Base-by-base conservation (phyloP, 768 basidiomycete species). In the Hysterangium stoloniferum region DNA sequence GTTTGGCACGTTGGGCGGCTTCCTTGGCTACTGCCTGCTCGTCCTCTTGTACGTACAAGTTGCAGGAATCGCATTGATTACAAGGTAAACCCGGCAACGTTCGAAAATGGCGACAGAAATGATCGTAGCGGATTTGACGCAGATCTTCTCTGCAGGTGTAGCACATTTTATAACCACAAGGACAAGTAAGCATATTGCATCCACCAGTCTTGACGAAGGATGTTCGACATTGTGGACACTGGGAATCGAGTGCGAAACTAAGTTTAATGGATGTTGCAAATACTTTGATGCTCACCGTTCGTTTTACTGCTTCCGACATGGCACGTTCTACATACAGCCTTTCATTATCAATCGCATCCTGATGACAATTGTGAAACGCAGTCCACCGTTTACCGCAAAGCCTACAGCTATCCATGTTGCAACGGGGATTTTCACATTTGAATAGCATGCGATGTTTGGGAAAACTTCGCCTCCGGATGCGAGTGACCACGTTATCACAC, bases 191-290 rank as follows among this genome's bases (percentile, higher is more conserved):
- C 49, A 52, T 54, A 43, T 57, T 57, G 36, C 56, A 57, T 15
- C 56, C 56, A 24, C 49, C 54, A n/a, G 27, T 33, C 54, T 57
- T 57, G 11, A 57, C 54, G 33, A 57, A 57, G 7, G 56, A 37
- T 19, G 20, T 38, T 6, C 37, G 32, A 33, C 56, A 57, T 28
- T 55, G 32, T 15, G 56, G 56, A 38, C 56, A 57, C 48, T 52
- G 43, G 15, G 5, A 24, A 15, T 17, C 32, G 6, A 11, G 25
- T 13, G 27, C n/a, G 9, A 19, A 40, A 9, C 6, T 31, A 46
- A 27, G 12, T 6, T 9, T 35, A 25, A n/a, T 11, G n/a, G n/a
- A n/a, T n/a, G n/a, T n/a, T n/a, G n/a, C 5, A 22, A 8, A 31
- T 9, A 33, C 27, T 22, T n/a, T 17, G 8, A 54, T n/a, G n/a